Percentiles rank a stretch among this genome's conserved stretches.
Evolutionary conservation across 495 filamentous ascomycete genomes (phyloP).

Genomic region (Penicillium steckii): DNA sequence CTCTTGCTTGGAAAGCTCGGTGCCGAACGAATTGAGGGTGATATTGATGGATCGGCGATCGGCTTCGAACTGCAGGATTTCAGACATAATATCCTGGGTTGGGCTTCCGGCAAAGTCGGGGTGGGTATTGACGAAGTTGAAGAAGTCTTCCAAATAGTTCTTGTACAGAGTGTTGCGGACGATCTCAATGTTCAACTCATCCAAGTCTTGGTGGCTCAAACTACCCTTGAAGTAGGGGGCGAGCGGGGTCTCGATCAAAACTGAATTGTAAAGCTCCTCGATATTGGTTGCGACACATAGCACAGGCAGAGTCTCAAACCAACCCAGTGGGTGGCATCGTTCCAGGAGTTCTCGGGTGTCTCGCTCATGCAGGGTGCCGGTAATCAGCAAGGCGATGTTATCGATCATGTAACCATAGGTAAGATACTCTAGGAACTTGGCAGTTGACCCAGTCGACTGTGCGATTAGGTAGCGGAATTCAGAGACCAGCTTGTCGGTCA

Average conservation of each 20-base stretch:
- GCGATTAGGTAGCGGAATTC: constrained; percentile 96
- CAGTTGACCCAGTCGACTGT: constrained; percentile 84
- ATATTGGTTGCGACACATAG: constrained; percentile 97
- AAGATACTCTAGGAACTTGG: constrained; percentile 94
- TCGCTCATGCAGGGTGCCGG: constrained; percentile 94
- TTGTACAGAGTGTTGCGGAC: constrained; percentile 98
- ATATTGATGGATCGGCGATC: constrained; percentile 98
- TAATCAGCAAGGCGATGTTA: constrained; percentile 97
- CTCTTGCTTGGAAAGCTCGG: constrained; percentile 90
- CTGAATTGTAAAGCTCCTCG: constrained; percentile 97
- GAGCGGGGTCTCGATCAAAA: constrained; percentile 92
- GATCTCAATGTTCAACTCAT: constrained; percentile 99
- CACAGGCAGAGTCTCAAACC: constrained; percentile 98
- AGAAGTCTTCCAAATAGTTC: constrained; percentile 98
- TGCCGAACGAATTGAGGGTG: constrained; percentile 97
- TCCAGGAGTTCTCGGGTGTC: constrained; percentile 96
- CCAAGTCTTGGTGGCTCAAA: constrained; percentile 90
- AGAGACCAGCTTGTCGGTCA: constrained; percentile 95
- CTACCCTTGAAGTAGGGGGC: constrained; percentile 97
- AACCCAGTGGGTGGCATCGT: constrained; percentile 93
- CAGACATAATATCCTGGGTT: constrained; percentile 89
- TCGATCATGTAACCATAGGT: constrained; percentile 99
- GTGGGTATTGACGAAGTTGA: constrained; percentile 84
- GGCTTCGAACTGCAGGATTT: constrained; percentile 94
- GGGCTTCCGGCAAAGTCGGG: constrained; percentile 75